Evolutionary conservation across 139 green algal genomes (phyloP), one percentile per base, ranked within the genome.

Genomic region (Trebouxia sp.): DNA sequence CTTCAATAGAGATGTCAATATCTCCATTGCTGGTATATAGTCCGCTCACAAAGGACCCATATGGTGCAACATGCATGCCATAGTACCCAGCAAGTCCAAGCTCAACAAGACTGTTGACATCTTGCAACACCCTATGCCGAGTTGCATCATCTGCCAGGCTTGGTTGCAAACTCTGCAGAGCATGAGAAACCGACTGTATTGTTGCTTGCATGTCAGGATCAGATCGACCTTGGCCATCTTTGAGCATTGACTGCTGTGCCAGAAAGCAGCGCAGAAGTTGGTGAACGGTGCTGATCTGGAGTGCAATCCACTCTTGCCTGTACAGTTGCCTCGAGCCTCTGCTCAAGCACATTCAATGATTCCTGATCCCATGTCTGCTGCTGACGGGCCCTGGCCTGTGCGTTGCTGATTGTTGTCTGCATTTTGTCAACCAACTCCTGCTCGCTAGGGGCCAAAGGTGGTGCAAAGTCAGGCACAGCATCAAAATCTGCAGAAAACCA

Each of bases 1-100:
- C 87, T 53, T 91, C 85, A 8, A 91, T 85, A 26, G 80, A 77
- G 0, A 91, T 55, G 70, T 91, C 87, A 45, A 91, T 78, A 58
- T 91, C 87, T 5, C 87, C 87, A 14, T 22, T 43, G 1, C 80
- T 81, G 7, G 80, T 85, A 80, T 88, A 90, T 70, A 91, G 77
- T 11, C 81, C 81, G 72, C 87, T 85, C 30, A 80, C 67, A 38
- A 78, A 85, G 42, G 66, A 80, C 20, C 82, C 82, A 39, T 85
- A 85, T 28, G 76, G 82, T 72, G 58, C 32, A 38, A 81, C 72
- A n/a, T 75, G 72, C 72, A 84, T 45, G 35, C 43, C 74, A 26
- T n/a, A 28, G 28, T 53, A 67, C 22, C 62, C 43, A 1, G 5
- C 24, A 24, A 84, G 72, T 8, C 80, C 72, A 7, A 24, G 14